Conservation (phyloP, 106 monocot species). For the Phalaenopsis aphrodite region DNA sequence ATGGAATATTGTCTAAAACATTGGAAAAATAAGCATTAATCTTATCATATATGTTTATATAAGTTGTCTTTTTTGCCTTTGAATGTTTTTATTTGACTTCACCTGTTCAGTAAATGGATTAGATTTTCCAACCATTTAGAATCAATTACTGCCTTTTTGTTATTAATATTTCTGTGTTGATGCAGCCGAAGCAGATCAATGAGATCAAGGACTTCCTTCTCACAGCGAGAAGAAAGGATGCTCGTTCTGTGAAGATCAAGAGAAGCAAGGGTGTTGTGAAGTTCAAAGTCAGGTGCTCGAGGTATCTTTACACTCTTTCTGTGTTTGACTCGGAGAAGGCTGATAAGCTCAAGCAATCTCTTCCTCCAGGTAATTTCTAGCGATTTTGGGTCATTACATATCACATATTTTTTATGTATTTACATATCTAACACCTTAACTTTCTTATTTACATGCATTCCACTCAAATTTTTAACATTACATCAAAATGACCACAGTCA, state of each 20-base stretch:
- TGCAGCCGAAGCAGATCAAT: constrained; percentile 61
- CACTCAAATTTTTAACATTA: too few species aligned
- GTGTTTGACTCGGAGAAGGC: constrained; percentile 56
- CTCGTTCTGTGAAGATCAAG: constrained; percentile 58
- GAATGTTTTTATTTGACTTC: too few species aligned
- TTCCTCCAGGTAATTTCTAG: constrained; percentile 33
- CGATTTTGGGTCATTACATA: background rate
- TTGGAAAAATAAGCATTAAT: too few species aligned
- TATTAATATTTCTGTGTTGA: background rate
- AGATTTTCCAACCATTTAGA: background rate
- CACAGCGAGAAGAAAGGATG: constrained; percentile 61
- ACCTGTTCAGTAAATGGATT: too few species aligned
- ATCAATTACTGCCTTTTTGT: background rate
- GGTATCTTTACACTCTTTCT: constrained; percentile 53
- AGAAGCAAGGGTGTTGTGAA: constrained; percentile 54
- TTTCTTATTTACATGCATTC: too few species aligned
- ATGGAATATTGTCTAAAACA: too few species aligned
- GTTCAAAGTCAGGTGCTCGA: constrained; percentile 60
- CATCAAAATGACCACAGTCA: too few species aligned
- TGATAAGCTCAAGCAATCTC: constrained; percentile 58
- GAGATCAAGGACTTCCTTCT: constrained; percentile 71
- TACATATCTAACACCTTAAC: too few species aligned
- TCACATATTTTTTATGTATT: too few species aligned
- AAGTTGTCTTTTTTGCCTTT: too few species aligned
- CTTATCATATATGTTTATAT: too few species aligned